phyloP scores from a whole-genome alignment of 306 rosid genomes.

The Vachellia collinsii region DNA sequence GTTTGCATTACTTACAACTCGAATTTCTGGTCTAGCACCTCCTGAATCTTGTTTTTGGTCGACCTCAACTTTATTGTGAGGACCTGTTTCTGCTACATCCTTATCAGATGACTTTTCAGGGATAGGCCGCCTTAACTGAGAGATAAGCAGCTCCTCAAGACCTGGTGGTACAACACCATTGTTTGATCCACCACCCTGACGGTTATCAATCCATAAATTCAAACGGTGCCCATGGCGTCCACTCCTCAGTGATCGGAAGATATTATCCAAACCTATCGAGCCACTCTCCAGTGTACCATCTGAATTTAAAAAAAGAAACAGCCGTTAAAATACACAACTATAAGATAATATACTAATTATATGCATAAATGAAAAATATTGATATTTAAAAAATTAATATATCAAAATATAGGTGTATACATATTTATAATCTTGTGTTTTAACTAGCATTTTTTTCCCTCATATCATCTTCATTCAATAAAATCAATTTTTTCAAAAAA shows the following conservation, averaged over 20 bases:
- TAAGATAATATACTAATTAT: not conserved
- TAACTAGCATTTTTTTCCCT: too few relatives aligned
- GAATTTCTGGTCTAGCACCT: slow-evolving; percentile 55
- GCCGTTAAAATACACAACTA: slow-evolving; percentile 4
- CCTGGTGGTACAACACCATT: slow-evolving; percentile 76
- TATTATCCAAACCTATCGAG: slow-evolving; percentile 72
- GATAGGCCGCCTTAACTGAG: slow-evolving; percentile 76
- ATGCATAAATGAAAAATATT: too few relatives aligned
- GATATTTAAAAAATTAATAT: too few relatives aligned
- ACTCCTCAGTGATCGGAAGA: slow-evolving; percentile 92
- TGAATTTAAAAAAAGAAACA: slow-evolving; percentile 24
- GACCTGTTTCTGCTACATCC: slow-evolving; percentile 46
- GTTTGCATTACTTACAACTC: slow-evolving; percentile 58
- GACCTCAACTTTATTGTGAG: slow-evolving; percentile 56
- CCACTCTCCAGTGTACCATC: slow-evolving; percentile 72
- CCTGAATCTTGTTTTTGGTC: slow-evolving; percentile 62
- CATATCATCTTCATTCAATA: not conserved
- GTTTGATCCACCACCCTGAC: slow-evolving; percentile 77
- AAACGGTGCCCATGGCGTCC: slow-evolving; percentile 97
- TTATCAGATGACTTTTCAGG: slow-evolving; percentile 67
- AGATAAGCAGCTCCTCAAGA: slow-evolving; percentile 91
- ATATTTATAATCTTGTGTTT: too few relatives aligned
- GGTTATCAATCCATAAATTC: slow-evolving; percentile 88
- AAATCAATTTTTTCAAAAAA: not conserved
- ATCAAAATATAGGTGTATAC: too few relatives aligned